Base-by-base conservation (phyloP, 2,329 filamentous ascomycete species). In the Fusarium hostae region DNA sequence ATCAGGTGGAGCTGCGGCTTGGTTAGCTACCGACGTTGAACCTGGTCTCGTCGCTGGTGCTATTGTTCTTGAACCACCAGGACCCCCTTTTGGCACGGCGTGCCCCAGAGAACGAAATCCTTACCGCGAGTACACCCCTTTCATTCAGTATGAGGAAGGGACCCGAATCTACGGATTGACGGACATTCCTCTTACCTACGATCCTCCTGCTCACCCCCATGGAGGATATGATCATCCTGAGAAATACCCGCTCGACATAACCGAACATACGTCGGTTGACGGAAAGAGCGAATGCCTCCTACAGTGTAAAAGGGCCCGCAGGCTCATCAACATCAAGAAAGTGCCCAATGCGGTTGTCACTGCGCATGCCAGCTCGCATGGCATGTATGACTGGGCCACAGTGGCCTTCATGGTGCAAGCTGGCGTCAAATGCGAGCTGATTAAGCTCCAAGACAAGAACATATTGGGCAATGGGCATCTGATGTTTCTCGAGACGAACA, bases 401-500 rank as follows among this genome's bases (percentile, higher is more conserved):
- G 83, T 86, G 3, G 67, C 77, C 16, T 90, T 86, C 74, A 74
- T 90, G 73, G 72, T 77, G 57, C 88, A 90, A 73, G 86, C 84
- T 4, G 87, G 88, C 0, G 81, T 85, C 2, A 63, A 73, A 0
- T 81, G 83, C 2, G 79, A 85, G 5, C 84, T 83, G 78, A 69
- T 87, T 39, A 78, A 82, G 54, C 79, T 90, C 47, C 82, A 79
- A 0, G 76, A 84, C 1, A 61, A 79, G 2, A 82, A 81, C 0
- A 83, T 89, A 3, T 75, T 78, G 26, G 88, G 88, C 0, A 90
- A 90, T 64, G 87, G 86, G 0, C 87, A 89, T 71, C 82, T 89
- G 63, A 81, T 86, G 78, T 87, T 87, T 48, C 73, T 89, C 37
- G 87, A 89, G 78, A 82, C 79, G 71, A 88, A 89, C 72, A 88